Percentiles rank a stretch among this genome's conserved stretches.
These are phyloP conservation scores for Ceratocystis smalleyi DNA, from an alignment of 2,329 filamentous ascomycete species.

Conservation along the genomic window DNA sequence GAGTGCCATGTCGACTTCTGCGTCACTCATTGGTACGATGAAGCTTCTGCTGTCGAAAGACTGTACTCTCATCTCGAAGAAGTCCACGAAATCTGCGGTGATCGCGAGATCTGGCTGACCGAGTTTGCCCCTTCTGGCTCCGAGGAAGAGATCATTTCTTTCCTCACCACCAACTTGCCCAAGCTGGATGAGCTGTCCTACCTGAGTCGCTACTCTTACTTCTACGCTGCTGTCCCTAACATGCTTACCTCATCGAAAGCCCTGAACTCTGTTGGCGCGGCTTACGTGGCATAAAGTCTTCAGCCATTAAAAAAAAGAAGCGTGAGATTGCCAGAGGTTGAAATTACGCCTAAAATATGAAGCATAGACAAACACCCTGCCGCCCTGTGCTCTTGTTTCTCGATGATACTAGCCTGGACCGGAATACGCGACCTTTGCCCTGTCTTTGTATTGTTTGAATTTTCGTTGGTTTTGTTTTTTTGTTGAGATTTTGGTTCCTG, in stretches of 20 bases:
- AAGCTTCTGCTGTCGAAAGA: constrained; percentile 29
- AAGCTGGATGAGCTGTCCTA: constrained; percentile 35
- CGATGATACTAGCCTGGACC: background rate
- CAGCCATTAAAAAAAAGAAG: background rate
- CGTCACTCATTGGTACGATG: constrained; percentile 49
- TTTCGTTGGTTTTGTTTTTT: constrained; percentile 13
- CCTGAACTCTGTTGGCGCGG: constrained; percentile 34
- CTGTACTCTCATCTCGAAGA: constrained; percentile 40
- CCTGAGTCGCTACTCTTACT: constrained; percentile 43
- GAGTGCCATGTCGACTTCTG: constrained; percentile 43
- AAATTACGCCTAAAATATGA: background rate
- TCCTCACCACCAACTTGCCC: constrained; percentile 35
- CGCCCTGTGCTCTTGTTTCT: background rate
- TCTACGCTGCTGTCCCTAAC: constrained; percentile 29
- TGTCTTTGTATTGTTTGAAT: background rate
- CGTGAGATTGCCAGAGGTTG: no score
- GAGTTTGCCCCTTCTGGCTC: constrained; percentile 43
- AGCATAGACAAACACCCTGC: background rate
- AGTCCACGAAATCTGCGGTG: constrained; percentile 30
- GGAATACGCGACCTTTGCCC: background rate
- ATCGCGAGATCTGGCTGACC: constrained; percentile 44
- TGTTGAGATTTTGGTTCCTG: constrained; percentile 5
- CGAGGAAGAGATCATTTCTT: constrained; percentile 29
- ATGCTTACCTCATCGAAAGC: constrained; percentile 28
- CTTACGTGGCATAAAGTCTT: constrained; percentile 27